phyloP scores from a whole-genome alignment of 805 yeast species.

The Zygosaccharomyces bisporus region DNA sequence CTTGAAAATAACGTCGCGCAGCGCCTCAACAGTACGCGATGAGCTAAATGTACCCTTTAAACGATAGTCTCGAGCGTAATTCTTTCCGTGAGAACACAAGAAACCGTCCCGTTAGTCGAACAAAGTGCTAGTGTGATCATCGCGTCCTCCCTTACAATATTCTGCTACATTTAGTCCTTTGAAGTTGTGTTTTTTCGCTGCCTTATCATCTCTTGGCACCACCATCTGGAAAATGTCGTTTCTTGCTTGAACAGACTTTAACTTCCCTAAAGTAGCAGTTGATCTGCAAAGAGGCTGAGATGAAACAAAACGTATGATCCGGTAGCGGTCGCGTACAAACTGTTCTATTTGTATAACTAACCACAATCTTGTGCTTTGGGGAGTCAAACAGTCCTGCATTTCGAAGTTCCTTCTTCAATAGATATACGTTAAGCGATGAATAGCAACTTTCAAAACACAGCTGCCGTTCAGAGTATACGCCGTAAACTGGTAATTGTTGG shows the following conservation, averaged over 20 bases:
- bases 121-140: too few relatives aligned
- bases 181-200: background rate
- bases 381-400: background rate
- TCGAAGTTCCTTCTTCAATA: background rate
- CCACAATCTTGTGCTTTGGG: background rate
- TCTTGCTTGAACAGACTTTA: background rate
- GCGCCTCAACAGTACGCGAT: background rate
- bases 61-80: too few relatives aligned
- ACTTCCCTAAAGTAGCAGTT: background rate
- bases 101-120: too few relatives aligned
- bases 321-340: background rate
- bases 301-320: background rate
- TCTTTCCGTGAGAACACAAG: too few relatives aligned
- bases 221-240: background rate
- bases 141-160: too few relatives aligned
- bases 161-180: background rate
- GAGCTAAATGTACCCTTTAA: background rate
- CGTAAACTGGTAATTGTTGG: constrained; percentile 90
- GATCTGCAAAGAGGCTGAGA: constrained; percentile 1
- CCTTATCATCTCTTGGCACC: background rate
- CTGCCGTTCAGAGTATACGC: constrained; percentile 33
- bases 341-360: background rate
- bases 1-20: background rate
- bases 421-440: constrained; percentile 12
- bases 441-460: constrained; percentile 22